Evolutionary conservation across 1,284 basidiomycete genomes (phyloP), one percentile per base, ranked within the genome.

Genomic region (Cryptococcus deneoformans): DNA sequence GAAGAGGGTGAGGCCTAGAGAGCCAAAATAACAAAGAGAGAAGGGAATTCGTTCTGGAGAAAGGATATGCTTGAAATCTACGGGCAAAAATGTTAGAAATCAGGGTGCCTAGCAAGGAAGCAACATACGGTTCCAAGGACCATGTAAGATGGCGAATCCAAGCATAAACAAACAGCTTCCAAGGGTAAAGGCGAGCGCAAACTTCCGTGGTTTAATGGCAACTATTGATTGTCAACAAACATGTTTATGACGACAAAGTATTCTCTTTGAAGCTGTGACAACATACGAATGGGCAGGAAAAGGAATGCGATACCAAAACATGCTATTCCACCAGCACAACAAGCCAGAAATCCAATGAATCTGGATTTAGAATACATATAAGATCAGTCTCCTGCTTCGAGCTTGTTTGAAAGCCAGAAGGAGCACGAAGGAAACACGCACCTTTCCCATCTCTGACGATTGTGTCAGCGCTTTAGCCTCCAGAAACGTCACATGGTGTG

Each of bases 261-360:
- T 29, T 4, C 20, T 16, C 47, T 20, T 29, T 24, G 40, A 42
- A 16, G 9, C 11, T 20, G 5, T 43, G 14, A 29, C 11, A 36
- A 67, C 72, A 63, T 54, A 77, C 77, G 81, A 53, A 93, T 76
- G 4, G 94, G 92, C 24, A 96, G 80, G 12, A 91, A 93, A 60
- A 98, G 75, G 80, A 99, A 99, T 12, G 92, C 87, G 53, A 99
- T 88, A 61, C 92, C 87, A 82, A 99, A 99, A 80, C 95, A 99
- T 1, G 94, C 89, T 43, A 86, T 87, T 5, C 93, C 93, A 9
- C 95, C 95, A 16, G 90, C 79, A 49, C 95, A 80, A 72, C 94
- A 98, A 34, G 86, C 89, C 53, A 91, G 84, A 76, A 99, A 99
- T n/a, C 92, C 95, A 7, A 98, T 80, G 66, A 99, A 82, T 66